Conservation (phyloP, 1,139 yeast species). For the Debaryomyces sp. region DNA sequence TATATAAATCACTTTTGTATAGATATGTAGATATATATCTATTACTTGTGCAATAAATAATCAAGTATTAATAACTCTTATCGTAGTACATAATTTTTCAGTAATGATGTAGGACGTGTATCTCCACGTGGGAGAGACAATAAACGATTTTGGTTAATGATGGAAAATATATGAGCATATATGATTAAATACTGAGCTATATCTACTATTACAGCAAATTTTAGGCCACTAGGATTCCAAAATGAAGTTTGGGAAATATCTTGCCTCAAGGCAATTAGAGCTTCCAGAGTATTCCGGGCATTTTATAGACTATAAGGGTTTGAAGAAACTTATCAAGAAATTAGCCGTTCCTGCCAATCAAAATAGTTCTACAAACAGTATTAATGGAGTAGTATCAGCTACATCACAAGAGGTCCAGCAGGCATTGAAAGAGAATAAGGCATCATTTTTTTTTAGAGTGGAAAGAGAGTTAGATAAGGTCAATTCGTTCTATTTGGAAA, state of each 20-base stretch:
- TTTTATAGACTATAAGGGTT: slow-evolving; percentile 91
- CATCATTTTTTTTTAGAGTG: slow-evolving; percentile 87
- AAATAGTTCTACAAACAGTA: slow-evolving; percentile 13
- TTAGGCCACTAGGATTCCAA: background rate
- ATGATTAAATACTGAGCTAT: background rate
- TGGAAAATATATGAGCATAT: background rate
- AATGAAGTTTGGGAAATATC: slow-evolving; percentile 92
- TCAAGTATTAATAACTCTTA: background rate
- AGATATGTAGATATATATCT: background rate
- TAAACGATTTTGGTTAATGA: background rate
- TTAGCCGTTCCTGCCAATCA: slow-evolving; percentile 47
- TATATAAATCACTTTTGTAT: background rate
- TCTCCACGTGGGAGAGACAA: slow-evolving; percentile 12
- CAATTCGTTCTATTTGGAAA: slow-evolving; percentile 83
- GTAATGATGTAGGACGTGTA: background rate
- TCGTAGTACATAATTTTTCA: slow-evolving; percentile 2
- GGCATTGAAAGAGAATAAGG: slow-evolving; percentile 84
- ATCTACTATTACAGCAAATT: background rate
- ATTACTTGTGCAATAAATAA: slow-evolving; percentile 3
- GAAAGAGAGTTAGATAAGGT: slow-evolving; percentile 96
- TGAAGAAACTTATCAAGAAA: slow-evolving; percentile 78
- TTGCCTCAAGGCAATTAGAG: slow-evolving; percentile 92
- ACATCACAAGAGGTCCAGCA: slow-evolving; percentile 45
- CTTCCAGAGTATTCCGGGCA: slow-evolving; percentile 93
- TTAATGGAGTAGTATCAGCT: slow-evolving; percentile 22